Base-by-base conservation (phyloP, 1,284 basidiomycete species). In the Paramarasmius palmivorus region DNA sequence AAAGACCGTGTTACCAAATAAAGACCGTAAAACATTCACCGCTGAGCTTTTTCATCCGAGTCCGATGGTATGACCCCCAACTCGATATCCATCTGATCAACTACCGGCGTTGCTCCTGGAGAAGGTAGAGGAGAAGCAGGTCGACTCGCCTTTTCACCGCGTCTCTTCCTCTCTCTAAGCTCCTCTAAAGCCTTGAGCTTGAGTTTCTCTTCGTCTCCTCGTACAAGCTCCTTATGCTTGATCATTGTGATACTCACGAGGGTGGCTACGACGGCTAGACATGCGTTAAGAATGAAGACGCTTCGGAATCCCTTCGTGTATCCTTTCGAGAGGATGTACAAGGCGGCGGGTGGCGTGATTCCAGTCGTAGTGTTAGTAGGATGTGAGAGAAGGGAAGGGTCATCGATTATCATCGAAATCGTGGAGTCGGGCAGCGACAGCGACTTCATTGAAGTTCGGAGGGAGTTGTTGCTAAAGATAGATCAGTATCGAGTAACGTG, bases 211-310 rank as follows among this genome's bases (percentile, higher is more conserved):
- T 88, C 85, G 55, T 87, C 86, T 1, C 66, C 75, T 19, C 83
- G 68, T 8, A 71, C 77, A 45, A 90, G 66, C 19, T 83, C 78
- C 51, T 80, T 78, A 56, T 86, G 79, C 47, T 74, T 73, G 59
- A 88, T 84, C 72, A 86, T 75, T 17, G 79, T 37, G 20, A 82
- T 66, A 53, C 82, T 79, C 2, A 75, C 71, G 8, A 86, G 58
- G 9, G 78, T 77, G 15, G 78, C 78, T 0, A 77, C 56, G 0
- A 72, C 73, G 14, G 78, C 69, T 37, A 80, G 62, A 32, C 64
- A 65, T 2, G 82, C 79, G 54, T 84, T 83, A 48, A 85, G 61
- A 29, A 82, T 69, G 66, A 89, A 89, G 6, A 89, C 69, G 3
- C 69, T 64, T 36, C 74, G 66, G 66, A 88, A 86, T 0, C 84